Base-by-base conservation (phyloP, 2,329 filamentous ascomycete species). In the Aspergillus arachidicola region DNA sequence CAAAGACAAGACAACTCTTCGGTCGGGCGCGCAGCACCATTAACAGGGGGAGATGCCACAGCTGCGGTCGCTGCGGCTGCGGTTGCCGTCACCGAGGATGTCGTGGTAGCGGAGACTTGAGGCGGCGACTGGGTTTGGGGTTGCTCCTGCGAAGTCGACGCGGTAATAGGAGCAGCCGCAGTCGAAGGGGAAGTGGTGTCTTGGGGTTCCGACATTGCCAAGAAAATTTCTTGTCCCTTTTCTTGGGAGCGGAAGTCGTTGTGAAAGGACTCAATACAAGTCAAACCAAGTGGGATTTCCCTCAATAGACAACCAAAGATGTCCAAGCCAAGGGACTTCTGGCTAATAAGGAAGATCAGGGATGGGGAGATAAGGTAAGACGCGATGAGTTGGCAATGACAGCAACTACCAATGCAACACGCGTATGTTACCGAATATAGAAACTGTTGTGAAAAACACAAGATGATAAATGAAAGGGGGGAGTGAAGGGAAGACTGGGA, bases 1-100 rank as follows among this genome's bases (percentile, higher is more conserved):
- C 87, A 89, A 78, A 88, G 85, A 69, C 87, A 89, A 46, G 77
- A 73, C 60, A 83, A 73, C 58, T 80, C 77, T 59, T 82, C 80
- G 36, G 73, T 69, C 57, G 62, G 68, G 58, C 63, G 66, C 58
- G 69, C 68, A 50, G 63, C 58, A 51, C 72, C 74, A 62, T 75
- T 79, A 64, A 73, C 64, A 21, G 71, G 68, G 38, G 69, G 63
- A 45, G 64, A 72, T 61, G 72, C 72, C 30, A 76, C 76, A 3
- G 76, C 76, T 16, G 77, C 77, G 51, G 78, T 75, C 6, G 78
- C 77, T 19, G 78, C 77, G 16, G 75, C 73, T 16, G 76, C 75
- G 14, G 70, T 73, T 10, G 73, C 72, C 6, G 74, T 71, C 50
- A 75, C 75, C 12, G 75, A 75, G 5, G 76, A 67, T 23, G 73